These are phyloP conservation scores for Polygonum aviculare DNA, from an alignment of 148 eudicot species.

Conservation along the genomic window DNA sequence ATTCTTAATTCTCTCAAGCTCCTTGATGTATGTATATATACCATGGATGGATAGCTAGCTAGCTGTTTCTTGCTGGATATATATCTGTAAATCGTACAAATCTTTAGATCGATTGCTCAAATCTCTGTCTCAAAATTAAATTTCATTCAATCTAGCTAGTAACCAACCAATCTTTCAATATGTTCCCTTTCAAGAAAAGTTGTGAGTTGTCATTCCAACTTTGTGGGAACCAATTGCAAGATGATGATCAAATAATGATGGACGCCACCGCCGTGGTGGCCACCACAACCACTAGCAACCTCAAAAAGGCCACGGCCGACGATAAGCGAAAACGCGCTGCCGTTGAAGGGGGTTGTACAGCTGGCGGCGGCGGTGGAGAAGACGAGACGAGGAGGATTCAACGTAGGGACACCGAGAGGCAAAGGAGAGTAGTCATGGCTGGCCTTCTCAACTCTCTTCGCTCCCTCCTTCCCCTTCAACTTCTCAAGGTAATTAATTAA, in stretches of 20 bases:
- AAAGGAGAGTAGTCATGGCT: slow-evolving; percentile 9
- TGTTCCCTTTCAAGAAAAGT: background rate
- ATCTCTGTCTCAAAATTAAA: background rate
- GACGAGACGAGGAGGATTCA: background rate
- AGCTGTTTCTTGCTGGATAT: background rate
- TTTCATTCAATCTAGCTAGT: no score
- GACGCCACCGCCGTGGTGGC: background rate
- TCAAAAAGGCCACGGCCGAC: background rate
- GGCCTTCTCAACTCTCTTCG: slow-evolving; percentile 2
- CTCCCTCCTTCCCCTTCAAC: slow-evolving; percentile 5
- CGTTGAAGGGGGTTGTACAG: background rate
- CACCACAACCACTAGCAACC: background rate
- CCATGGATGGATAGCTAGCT: background rate
- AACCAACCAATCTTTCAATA: background rate
- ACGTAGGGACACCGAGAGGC: slow-evolving; percentile 1
- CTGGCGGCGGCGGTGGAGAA: background rate
- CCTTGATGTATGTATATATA: background rate
- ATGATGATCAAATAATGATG: background rate
- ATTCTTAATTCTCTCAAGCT: background rate
- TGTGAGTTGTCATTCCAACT: slow-evolving; percentile 9
- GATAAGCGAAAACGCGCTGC: background rate
- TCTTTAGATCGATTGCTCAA: background rate
- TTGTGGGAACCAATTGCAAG: background rate
- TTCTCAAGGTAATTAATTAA: background rate
- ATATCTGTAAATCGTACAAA: background rate